Evolutionary conservation across 768 basidiomycete genomes (phyloP).

Genomic region (Hemileccinum rubropunctum): DNA sequence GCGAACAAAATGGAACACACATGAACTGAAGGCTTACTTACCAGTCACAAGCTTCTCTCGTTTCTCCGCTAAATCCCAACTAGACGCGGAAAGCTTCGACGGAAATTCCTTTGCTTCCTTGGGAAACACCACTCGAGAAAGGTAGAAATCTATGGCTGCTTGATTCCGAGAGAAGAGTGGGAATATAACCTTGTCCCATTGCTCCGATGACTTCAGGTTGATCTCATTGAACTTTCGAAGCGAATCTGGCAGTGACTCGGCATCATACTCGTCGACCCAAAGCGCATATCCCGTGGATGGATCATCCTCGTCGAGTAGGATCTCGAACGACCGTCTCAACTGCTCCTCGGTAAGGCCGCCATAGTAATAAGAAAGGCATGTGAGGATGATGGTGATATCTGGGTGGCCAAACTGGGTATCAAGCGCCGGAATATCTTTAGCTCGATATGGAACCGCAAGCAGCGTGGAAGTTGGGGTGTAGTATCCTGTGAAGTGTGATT

Average conservation of each 20-base stretch:
- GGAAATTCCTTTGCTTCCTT: conserved; percentile 32
- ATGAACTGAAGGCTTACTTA: background rate
- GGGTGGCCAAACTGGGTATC: conserved; percentile 36
- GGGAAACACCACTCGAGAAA: conserved; percentile 36
- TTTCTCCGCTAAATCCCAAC: conserved; percentile 37
- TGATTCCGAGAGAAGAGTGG: conserved; percentile 4
- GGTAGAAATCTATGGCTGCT: conserved; percentile 6
- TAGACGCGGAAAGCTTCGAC: conserved; percentile 24
- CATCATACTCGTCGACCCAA: background rate
- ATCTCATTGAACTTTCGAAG: background rate
- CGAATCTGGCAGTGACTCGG: background rate
- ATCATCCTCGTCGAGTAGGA: background rate
- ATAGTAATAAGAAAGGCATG: conserved; percentile 7
- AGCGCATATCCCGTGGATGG: background rate
- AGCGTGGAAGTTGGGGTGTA: too few species aligned
- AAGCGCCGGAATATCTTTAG: conserved; percentile 31
- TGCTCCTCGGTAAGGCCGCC: background rate
- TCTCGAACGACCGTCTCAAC: background rate
- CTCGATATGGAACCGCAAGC: conserved; percentile 35
- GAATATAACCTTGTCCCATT: background rate
- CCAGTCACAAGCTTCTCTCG: conserved; percentile 4
- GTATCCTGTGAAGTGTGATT: too few species aligned
- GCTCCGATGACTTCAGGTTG: conserved; percentile 8
- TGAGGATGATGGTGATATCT: conserved; percentile 32
- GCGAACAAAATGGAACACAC: too few species aligned